Percentiles rank a stretch among this genome's conserved stretches.
phyloP scores from a whole-genome alignment of 306 rosid species.

The Quillaja saponaria region DNA sequence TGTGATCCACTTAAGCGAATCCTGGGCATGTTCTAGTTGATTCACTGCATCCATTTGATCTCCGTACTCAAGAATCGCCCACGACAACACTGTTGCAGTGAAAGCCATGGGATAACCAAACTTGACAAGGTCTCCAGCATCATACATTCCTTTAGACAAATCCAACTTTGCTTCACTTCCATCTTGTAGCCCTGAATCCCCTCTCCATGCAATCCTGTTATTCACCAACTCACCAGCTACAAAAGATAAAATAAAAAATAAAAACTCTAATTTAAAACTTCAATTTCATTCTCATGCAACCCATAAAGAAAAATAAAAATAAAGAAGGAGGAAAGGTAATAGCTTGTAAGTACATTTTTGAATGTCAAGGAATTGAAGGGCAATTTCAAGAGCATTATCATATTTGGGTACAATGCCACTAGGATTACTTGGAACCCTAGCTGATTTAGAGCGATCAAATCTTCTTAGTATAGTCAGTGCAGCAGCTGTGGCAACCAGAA shows the following conservation, averaged over 20 bases:
- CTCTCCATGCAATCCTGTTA: conserved; percentile 63
- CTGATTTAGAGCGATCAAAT: conserved; percentile 26
- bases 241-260: neutral
- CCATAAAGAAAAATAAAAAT: too few species aligned
- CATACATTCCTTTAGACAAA: conserved; percentile 73
- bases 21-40: conserved; percentile 52
- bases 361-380: conserved; percentile 58
- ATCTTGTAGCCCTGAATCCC: conserved; percentile 65
- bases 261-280: neutral
- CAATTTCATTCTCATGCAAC: neutral
- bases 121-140: conserved; percentile 68
- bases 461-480: conserved; percentile 26
- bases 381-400: conserved; percentile 42
- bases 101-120: conserved; percentile 82
- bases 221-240: conserved; percentile 59
- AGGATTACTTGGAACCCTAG: conserved; percentile 9
- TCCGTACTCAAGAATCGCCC: conserved; percentile 80
- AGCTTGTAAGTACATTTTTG: conserved; percentile 60
- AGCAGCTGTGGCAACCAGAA: conserved; percentile 39
- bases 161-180: conserved; percentile 64
- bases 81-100: conserved; percentile 69
- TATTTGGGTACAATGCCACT: conserved; percentile 43
- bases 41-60: conserved; percentile 50
- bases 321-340: neutral
- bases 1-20: conserved; percentile 58